A percentile compares a stretch with the other conserved stretches of the same genome.
Conservation (phyloP, 139 green algal species). For the Chlamydomonas incerta region DNA sequence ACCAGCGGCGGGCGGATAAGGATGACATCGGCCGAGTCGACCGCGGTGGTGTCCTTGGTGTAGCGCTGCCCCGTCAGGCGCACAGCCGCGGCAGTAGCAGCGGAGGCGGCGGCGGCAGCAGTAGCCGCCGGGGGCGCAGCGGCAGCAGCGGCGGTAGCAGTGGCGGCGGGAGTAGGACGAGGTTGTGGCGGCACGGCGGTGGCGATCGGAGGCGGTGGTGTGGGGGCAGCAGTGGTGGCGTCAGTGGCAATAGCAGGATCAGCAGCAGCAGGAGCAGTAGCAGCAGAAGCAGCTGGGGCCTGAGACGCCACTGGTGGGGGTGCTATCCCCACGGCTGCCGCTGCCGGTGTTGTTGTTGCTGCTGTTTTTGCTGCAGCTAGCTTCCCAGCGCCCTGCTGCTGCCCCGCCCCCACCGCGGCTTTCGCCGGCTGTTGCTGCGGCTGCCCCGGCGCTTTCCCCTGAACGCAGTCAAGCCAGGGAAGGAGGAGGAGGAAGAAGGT, state of each 20-base stretch:
- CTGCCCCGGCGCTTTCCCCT: no score
- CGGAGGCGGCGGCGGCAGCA: not conserved
- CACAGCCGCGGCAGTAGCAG: not conserved
- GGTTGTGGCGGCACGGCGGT: not conserved
- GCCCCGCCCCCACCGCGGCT: no score
- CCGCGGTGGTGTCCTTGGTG: not conserved
- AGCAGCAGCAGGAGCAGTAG: not conserved
- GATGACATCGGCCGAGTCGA: not conserved
- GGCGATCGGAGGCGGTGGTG: not conserved
- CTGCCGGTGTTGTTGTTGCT: not conserved
- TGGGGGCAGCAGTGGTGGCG: not conserved
- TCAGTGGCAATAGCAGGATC: not conserved
- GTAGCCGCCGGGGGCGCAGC: not conserved
- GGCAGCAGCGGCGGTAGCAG: not conserved
- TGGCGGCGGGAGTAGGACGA: not conserved
- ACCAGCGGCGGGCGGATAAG: not conserved
- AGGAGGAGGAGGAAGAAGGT: no score
- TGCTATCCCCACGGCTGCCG: no score
- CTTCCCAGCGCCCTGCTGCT: no score
- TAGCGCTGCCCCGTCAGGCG: not conserved
- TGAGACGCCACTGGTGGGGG: no score
- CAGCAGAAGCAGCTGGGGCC: no score
- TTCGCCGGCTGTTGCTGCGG: no score
- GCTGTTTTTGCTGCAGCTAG: not conserved
- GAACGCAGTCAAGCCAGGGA: no score